Conservation (phyloP, 495 filamentous ascomycete genomes). For the Aspergillus baeticus region DNA sequence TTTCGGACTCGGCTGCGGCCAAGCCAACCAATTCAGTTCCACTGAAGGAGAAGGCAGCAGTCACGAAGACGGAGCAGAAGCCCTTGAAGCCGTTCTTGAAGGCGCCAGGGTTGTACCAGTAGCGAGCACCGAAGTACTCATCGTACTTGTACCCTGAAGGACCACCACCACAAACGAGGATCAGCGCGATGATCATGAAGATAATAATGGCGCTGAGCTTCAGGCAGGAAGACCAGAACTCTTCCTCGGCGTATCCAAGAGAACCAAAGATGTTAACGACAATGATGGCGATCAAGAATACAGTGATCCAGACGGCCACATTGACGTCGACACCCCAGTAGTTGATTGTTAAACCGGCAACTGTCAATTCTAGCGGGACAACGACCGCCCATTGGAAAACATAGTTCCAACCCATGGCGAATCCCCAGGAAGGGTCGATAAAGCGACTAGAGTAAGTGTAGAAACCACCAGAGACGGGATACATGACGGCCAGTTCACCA, state of each 20-base stretch:
- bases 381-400: constrained; percentile 65
- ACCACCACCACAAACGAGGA: constrained; percentile 68
- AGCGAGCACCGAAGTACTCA: constrained; percentile 57
- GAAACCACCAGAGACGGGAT: constrained; percentile 64
- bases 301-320: constrained; percentile 61
- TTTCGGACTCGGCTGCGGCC: constrained; percentile 66
- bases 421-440: constrained; percentile 57
- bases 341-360: constrained; percentile 73
- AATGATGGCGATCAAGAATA: constrained; percentile 52
- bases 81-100: constrained; percentile 66
- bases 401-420: constrained; percentile 66
- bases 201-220: constrained; percentile 59
- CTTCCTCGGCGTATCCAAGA: constrained; percentile 69
- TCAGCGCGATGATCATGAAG: constrained; percentile 71
- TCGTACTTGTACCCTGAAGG: constrained; percentile 32
- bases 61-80: constrained; percentile 72
- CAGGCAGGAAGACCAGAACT: constrained; percentile 34
- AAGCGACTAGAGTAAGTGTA: constrained; percentile 56
- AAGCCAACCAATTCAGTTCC: constrained; percentile 74
- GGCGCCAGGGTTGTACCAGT: constrained; percentile 70
- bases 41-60: constrained; percentile 69
- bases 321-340: constrained; percentile 64
- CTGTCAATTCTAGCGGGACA: constrained; percentile 66
- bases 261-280: constrained; percentile 54
- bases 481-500: constrained; percentile 69